Evolutionary conservation across 2,329 filamentous ascomycete genomes (phyloP), one percentile per base, ranked within the genome.

Genomic region (Aspergillus costaricaensis): DNA sequence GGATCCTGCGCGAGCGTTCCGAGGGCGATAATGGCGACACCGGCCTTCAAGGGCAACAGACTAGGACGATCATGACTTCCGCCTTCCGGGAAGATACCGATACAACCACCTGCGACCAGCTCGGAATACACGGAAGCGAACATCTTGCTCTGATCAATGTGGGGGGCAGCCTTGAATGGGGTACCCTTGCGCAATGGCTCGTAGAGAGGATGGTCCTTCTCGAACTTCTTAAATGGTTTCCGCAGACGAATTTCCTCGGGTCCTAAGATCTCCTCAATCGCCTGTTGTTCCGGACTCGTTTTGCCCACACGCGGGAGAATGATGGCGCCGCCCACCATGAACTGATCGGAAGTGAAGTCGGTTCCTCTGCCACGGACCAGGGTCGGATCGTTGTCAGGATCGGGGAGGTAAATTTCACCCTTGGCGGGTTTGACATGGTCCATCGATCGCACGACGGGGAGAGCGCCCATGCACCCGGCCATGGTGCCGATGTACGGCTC

Each of bases 21-120:
- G 38, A 99, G 85, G 12, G 94, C 95, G 94, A 99, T 99, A 72
- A 99, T 95, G 60, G 95, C 95, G 62, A 99, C 92, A 75, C 94
- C 94, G 69, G 95, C 94, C 83, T 98, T 98, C 64, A 98, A 82
- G 21, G 95, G 94, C 44, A 98, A 83, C 49, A 98, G 83, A 73
- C 96, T 92, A 0, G 94, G 92, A 63, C 94, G 88, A 76, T 98
- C 94, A 77, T 98, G 94, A 74, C 93, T 97, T 70, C 94, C 94
- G 67, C 94, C 94, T 79, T 99, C 94, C 2, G 94, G 94, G 76
- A 98, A 99, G 72, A 99, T 97, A 64, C 94, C 95, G 57, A 98
- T 91, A 73, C 92, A 96, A 17, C 93, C 94, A 50, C 92, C 92
- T 41, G 85, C 84, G 66, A 88, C 88, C 36, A 99, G 83, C 30